A percentile compares a stretch with the other conserved stretches of the same genome.
These are phyloP conservation scores for Termitomyces sp. DNA, from an alignment of 768 basidiomycete genomes.

Conservation along the genomic window DNA sequence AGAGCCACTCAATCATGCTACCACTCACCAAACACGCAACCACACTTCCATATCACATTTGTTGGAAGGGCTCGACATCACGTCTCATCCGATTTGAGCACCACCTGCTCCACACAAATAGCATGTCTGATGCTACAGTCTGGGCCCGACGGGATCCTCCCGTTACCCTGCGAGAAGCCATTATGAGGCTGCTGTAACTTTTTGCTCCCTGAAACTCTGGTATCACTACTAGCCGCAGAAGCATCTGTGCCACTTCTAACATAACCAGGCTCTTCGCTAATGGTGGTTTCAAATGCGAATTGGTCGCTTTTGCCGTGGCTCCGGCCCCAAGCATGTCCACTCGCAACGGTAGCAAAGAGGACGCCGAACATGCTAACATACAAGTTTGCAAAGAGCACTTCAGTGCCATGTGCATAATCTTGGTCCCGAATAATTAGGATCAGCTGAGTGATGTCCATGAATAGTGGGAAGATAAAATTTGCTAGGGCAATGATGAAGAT, in stretches of 20 bases:
- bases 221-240: background rate
- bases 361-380: slow-evolving; percentile 34
- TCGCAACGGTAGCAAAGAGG: slow-evolving; percentile 31
- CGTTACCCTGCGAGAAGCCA: no score
- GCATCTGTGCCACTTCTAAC: slow-evolving; percentile 1
- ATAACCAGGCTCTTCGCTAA: slow-evolving; percentile 6
- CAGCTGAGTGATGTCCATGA: slow-evolving; percentile 32
- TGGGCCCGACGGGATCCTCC: no score
- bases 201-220: no score
- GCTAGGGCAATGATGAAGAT: slow-evolving; percentile 33
- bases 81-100: no score
- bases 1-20: no score
- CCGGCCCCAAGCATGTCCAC: slow-evolving; percentile 15
- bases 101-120: no score
- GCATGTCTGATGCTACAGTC: no score
- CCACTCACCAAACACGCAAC: no score
- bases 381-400: slow-evolving; percentile 23
- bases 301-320: slow-evolving; percentile 9
- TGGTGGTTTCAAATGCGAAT: slow-evolving; percentile 5
- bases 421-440: slow-evolving; percentile 23
- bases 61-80: no score
- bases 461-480: slow-evolving; percentile 36
- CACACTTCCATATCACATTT: no score
- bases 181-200: no score
- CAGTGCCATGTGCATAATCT: slow-evolving; percentile 21